Evolutionary conservation across 176 grass and related monocot genomes (phyloP), one percentile per base, ranked within the genome.

Genomic region (Chrysopogon serrulatus): DNA sequence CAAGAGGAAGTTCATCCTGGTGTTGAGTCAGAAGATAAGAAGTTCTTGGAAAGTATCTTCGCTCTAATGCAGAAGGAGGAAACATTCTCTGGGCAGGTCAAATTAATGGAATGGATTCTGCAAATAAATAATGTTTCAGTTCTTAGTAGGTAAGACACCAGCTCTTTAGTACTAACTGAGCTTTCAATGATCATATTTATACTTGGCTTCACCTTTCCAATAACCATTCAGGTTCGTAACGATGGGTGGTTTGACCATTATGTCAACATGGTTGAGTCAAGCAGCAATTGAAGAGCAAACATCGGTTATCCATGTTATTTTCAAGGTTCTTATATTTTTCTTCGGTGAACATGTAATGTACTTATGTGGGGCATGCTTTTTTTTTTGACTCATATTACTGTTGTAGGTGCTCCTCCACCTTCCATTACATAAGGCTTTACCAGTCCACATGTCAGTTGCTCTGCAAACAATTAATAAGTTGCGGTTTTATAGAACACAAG

Each of bases 241-340:
- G 39, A 99, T 94, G 86, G 96, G 90, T 68, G 91, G 96, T 76
- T 80, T 92, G 57, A 75, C 83, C 30, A 99, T 99, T 92, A 80
- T 96, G 67, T 90, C 94, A 65, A 77, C 86, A 76, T 99, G 96
- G 96, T 74, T 99, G 84, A 85, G 83, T 65, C 47, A 96, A 89
- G 93, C 91, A 80, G 80, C 91, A 75, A 78, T 8, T 78, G 96
- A 99, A 87, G 96, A 99, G 68, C 96, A 99, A 92, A 99, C 91
- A 75, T 88, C 96, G 16, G 91, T 99, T 49, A 92, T 99, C 64
- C 87, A 87, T 77, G 62, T 90, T 70, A 90, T 99, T 89, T 94
- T 96, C 75, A 99, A 99, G 96, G 96, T 99, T 39, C 48, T 74
- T 63, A 67, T 68, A 62, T 83, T 83, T 93, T 75, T 85, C 33